Conservation (phyloP, 805 yeast species). For the Clavispora santaluciae region DNA sequence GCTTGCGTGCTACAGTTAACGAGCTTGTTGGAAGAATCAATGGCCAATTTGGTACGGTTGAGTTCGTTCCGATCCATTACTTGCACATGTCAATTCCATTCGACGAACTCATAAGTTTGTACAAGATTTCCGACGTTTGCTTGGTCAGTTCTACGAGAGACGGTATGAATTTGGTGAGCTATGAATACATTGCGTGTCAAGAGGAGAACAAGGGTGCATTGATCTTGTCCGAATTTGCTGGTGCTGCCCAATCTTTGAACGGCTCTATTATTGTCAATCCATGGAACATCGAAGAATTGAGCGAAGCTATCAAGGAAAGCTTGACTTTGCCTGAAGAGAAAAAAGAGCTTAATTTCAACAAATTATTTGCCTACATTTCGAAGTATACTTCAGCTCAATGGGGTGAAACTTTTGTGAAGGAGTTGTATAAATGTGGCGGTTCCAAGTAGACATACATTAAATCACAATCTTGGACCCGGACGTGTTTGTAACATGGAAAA, state of each 20-base stretch:
- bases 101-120: conserved; percentile 85
- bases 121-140: conserved; percentile 84
- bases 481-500: too few relatives aligned
- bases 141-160: conserved; percentile 92
- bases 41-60: conserved; percentile 94
- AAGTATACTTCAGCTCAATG: conserved; percentile 94
- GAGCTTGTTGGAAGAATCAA: conserved; percentile 95
- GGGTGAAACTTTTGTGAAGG: conserved; percentile 96
- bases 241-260: conserved; percentile 97
- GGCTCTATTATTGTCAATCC: conserved; percentile 95
- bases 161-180: conserved; percentile 96
- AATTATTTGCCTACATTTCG: conserved; percentile 79
- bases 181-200: conserved; percentile 96
- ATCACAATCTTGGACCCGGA: not conserved
- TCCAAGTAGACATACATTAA: not conserved
- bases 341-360: conserved; percentile 70
- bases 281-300: conserved; percentile 95
- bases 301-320: conserved; percentile 81
- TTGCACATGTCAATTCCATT: conserved; percentile 90
- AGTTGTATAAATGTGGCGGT: conserved; percentile 46
- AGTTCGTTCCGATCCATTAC: conserved; percentile 96
- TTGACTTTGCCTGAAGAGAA: conserved; percentile 82
- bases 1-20: conserved; percentile 87
- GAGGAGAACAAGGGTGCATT: conserved; percentile 78
- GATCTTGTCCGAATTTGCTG: conserved; percentile 91